Percentiles rank a stretch among this genome's conserved stretches.
Evolutionary conservation across 176 grass and related monocot genomes (phyloP).

Genomic region (Pharus latifolius): DNA sequence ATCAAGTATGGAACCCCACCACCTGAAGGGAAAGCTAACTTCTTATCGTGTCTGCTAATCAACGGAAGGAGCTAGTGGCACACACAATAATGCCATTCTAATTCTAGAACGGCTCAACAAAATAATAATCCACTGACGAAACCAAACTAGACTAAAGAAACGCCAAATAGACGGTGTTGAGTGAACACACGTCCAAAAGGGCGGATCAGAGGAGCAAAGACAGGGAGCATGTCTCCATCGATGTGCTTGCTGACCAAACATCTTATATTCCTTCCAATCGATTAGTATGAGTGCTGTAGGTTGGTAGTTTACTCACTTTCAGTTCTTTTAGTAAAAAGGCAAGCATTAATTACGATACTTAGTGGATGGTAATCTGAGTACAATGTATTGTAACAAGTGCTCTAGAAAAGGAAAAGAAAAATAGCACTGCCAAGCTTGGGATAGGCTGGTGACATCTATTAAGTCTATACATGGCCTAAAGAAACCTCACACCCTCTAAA

Average conservation of each 20-base stretch:
- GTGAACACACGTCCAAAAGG: conserved; percentile 2
- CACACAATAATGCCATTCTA: conserved; percentile 10
- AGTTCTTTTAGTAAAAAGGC: conserved; percentile 21
- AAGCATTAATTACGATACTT: neutral
- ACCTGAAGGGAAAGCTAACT: conserved; percentile 13
- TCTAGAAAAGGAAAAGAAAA: neutral
- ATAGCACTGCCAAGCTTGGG: neutral
- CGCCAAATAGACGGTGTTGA: neutral
- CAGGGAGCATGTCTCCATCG: conserved; percentile 36
- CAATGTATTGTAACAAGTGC: conserved; percentile 12
- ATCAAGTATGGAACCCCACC: conserved; percentile 13
- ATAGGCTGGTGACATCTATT: neutral
- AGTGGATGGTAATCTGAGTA: neutral
- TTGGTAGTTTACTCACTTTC: conserved; percentile 18
- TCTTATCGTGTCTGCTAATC: conserved; percentile 30
- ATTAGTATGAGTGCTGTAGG: conserved; percentile 23
- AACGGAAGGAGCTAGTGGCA: neutral
- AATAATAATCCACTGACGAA: neutral
- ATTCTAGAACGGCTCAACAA: neutral
- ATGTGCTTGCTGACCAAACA: conserved; percentile 34
- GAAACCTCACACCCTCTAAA: neutral
- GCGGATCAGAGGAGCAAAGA: conserved; percentile 36
- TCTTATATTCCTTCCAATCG: conserved; percentile 17
- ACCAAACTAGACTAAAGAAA: conserved; percentile 8
- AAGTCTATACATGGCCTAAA: neutral